Percentiles rank a stretch among this genome's conserved stretches.
Evolutionary conservation across 495 filamentous ascomycete genomes (phyloP).

Genomic region (Paragyromitra xinjiangensis): DNA sequence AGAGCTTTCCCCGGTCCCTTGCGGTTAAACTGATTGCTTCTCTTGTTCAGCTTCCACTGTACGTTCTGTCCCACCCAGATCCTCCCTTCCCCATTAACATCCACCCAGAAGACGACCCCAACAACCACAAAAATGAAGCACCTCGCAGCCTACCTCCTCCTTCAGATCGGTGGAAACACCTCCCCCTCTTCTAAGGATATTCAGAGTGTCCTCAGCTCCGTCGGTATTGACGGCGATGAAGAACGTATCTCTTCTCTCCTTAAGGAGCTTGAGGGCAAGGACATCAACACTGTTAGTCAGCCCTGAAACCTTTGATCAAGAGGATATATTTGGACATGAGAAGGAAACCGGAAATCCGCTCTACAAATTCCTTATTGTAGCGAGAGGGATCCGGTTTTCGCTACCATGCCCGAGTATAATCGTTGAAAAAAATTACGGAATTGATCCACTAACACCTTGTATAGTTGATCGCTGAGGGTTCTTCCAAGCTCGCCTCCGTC

Average conservation of each 20-base stretch:
- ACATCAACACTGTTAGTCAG: slow-evolving; percentile 73
- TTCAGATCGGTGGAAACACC: slow-evolving; percentile 90
- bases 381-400: background rate
- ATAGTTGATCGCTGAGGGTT: slow-evolving; percentile 91
- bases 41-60: slow-evolving; percentile 70
- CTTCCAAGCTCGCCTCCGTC: slow-evolving; percentile 94
- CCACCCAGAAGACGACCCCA: slow-evolving; percentile 56
- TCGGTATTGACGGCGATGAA: slow-evolving; percentile 92
- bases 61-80: background rate
- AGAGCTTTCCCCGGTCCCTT: slow-evolving; percentile 75
- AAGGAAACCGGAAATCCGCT: background rate
- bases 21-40: slow-evolving; percentile 97
- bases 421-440: background rate
- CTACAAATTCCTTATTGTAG: background rate
- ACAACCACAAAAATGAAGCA: slow-evolving; percentile 89
- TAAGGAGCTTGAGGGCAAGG: slow-evolving; percentile 94
- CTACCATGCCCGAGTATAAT: slow-evolving; percentile 24
- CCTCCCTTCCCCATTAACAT: slow-evolving; percentile 25
- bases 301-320: background rate
- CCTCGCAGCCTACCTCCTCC: slow-evolving; percentile 98
- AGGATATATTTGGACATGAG: slow-evolving; percentile 8
- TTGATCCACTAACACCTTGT: slow-evolving; percentile 33
- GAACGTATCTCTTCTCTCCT: slow-evolving; percentile 87
- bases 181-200: slow-evolving; percentile 86
- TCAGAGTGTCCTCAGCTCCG: slow-evolving; percentile 88